phyloP scores from a whole-genome alignment of 305 asterid species.

The Andrographis paniculata region DNA sequence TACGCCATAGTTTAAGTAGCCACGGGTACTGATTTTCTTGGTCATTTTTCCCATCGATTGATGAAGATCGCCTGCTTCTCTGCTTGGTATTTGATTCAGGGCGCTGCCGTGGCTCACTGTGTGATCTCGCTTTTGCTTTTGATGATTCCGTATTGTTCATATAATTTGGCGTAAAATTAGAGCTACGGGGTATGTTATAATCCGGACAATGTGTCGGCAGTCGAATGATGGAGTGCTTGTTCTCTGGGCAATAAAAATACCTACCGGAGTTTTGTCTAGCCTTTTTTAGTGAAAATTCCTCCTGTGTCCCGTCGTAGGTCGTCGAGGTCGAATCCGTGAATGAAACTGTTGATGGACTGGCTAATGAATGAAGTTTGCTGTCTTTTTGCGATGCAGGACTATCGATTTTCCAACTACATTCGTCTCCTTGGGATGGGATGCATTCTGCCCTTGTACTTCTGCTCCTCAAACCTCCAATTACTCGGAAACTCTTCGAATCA shows the following conservation, averaged over 20 bases:
- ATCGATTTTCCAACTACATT: conserved; percentile 23
- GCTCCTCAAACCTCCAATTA: conserved; percentile 30
- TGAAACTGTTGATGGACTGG: conserved; percentile 42
- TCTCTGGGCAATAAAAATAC: conserved; percentile 25
- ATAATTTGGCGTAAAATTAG: conserved; percentile 36
- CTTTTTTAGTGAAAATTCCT: conserved; percentile 28
- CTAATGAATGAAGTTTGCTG: conserved; percentile 24
- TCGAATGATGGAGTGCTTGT: conserved; percentile 22
- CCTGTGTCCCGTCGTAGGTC: conserved; percentile 32
- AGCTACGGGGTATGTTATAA: conserved; percentile 18
- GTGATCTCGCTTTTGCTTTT: conserved; percentile 66
- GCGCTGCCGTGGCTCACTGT: conserved; percentile 67
- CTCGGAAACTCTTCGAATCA: conserved; percentile 19
- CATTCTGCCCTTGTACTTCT: conserved; percentile 28
- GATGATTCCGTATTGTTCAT: conserved; percentile 63
- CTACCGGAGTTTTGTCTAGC: conserved; percentile 25
- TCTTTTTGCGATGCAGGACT: conserved; percentile 30
- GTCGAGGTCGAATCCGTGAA: conserved; percentile 40
- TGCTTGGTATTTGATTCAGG: conserved; percentile 35
- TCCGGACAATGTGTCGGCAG: conserved; percentile 23
- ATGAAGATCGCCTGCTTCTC: conserved; percentile 34
- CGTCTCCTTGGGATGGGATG: conserved; percentile 27
- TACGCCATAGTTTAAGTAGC: conserved; percentile 33
- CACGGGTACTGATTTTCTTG: conserved; percentile 39
- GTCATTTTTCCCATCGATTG: conserved; percentile 35